These are phyloP conservation scores for Suhomyces sp. DNA, from an alignment of 805 yeast genomes.

Conservation along the genomic window DNA sequence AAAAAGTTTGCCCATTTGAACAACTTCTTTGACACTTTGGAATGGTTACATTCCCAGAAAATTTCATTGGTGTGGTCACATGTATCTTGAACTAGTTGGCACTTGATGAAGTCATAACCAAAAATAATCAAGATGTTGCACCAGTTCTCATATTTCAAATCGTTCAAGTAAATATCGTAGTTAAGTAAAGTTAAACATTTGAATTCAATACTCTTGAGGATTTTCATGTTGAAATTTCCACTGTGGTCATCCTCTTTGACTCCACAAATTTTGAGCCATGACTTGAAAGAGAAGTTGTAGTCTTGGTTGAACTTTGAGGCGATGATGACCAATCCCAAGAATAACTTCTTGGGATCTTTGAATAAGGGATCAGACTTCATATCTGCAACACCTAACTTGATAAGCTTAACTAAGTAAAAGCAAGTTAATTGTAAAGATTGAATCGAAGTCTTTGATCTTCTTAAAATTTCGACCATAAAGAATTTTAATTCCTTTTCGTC, in stretches of 20 bases:
- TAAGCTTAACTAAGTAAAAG: constrained; percentile 57
- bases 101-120: constrained; percentile 42
- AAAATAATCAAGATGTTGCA: constrained; percentile 42
- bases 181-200: constrained; percentile 52
- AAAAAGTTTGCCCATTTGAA: constrained; percentile 31
- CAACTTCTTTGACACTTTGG: constrained; percentile 21
- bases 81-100: constrained; percentile 28
- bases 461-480: constrained; percentile 43
- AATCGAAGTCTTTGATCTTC: constrained; percentile 57
- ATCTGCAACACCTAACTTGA: constrained; percentile 16
- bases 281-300: constrained; percentile 61
- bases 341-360: constrained; percentile 62
- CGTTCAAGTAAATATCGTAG: constrained; percentile 57
- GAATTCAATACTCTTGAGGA: constrained; percentile 53
- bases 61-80: constrained; percentile 15
- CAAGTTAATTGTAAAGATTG: constrained; percentile 66
- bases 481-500: constrained; percentile 19
- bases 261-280: constrained; percentile 79
- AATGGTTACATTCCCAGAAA: constrained; percentile 25
- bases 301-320: constrained; percentile 76
- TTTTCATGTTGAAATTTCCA: constrained; percentile 40
- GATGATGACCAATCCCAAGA: constrained; percentile 66
- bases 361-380: constrained; percentile 11
- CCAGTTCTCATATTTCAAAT: constrained; percentile 47
- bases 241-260: constrained; percentile 22